Percentiles rank a stretch among this genome's conserved stretches.
These are phyloP conservation scores for Botrytis paeoniae DNA, from an alignment of 2,329 filamentous ascomycete species.

Conservation along the genomic window DNA sequence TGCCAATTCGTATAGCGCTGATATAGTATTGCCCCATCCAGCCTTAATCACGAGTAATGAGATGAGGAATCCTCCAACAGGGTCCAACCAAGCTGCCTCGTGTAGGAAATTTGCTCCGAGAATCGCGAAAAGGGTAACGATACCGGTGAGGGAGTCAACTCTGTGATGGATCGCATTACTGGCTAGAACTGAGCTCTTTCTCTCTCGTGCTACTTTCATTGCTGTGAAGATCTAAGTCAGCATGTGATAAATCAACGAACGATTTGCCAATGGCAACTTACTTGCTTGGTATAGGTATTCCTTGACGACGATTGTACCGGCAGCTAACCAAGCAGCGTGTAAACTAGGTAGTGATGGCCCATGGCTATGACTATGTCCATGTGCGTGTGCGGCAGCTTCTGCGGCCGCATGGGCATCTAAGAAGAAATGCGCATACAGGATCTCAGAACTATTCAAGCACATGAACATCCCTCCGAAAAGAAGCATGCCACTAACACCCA, in stretches of 20 bases:
- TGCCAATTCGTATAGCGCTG: constrained; percentile 83
- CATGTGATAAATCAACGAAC: not conserved
- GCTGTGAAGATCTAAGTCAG: constrained; percentile 50
- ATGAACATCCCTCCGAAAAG: constrained; percentile 89
- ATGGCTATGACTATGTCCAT: constrained; percentile 64
- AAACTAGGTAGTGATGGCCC: constrained; percentile 70
- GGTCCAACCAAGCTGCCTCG: constrained; percentile 88
- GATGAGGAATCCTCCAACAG: constrained; percentile 87
- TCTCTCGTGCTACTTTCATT: constrained; percentile 91
- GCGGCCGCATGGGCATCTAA: constrained; percentile 57
- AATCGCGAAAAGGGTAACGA: constrained; percentile 87
- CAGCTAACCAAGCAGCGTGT: constrained; percentile 92
- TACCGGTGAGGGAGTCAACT: constrained; percentile 90
- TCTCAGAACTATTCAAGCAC: constrained; percentile 72
- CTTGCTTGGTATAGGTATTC: constrained; percentile 97
- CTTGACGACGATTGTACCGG: constrained; percentile 85
- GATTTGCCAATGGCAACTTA: constrained; percentile 49
- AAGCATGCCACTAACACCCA: constrained; percentile 90
- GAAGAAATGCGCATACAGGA: constrained; percentile 70
- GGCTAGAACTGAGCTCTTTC: constrained; percentile 91
- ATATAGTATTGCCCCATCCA: constrained; percentile 79
- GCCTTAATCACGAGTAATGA: constrained; percentile 91
- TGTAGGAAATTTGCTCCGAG: constrained; percentile 82
- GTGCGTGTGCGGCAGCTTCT: constrained; percentile 52
- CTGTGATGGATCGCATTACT: constrained; percentile 97